phyloP scores from a whole-genome alignment of 2,329 filamentous ascomycete genomes.

The Ophiocordyceps camponoti-floridani region DNA sequence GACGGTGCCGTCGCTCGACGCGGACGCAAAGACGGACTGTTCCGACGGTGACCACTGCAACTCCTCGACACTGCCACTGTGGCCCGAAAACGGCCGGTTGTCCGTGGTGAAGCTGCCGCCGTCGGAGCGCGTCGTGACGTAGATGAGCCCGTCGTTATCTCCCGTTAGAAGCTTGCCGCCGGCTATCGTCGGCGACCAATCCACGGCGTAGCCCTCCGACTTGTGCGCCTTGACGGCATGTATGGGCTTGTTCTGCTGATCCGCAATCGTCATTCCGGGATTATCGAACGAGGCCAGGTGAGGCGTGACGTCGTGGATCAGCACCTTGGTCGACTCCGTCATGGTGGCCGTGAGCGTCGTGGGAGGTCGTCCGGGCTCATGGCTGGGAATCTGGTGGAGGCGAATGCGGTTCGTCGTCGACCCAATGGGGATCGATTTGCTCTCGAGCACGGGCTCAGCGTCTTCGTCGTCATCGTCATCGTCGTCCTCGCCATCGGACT shows the following conservation, averaged over 20 bases:
- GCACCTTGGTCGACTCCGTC: slow-evolving; percentile 75
- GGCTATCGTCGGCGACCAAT: slow-evolving; percentile 70
- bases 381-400: slow-evolving; percentile 58
- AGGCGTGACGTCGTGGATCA: slow-evolving; percentile 87
- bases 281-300: slow-evolving; percentile 81
- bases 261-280: slow-evolving; percentile 62
- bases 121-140: slow-evolving; percentile 68
- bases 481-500: slow-evolving; percentile 46
- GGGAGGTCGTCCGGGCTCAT: slow-evolving; percentile 51
- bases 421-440: slow-evolving; percentile 67
- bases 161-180: slow-evolving; percentile 79
- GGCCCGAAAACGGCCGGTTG: slow-evolving; percentile 64
- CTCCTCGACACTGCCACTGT: slow-evolving; percentile 77
- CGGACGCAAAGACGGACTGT: slow-evolving; percentile 83
- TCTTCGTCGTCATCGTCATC: slow-evolving; percentile 61
- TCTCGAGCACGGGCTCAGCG: slow-evolving; percentile 82
- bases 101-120: slow-evolving; percentile 84
- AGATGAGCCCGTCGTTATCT: slow-evolving; percentile 81
- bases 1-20: slow-evolving; percentile 82
- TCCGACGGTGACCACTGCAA: slow-evolving; percentile 94
- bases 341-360: slow-evolving; percentile 79
- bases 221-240: slow-evolving; percentile 83
- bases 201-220: slow-evolving; percentile 85
- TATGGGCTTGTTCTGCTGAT: slow-evolving; percentile 75
- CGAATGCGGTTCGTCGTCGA: slow-evolving; percentile 92